These are phyloP conservation scores for Pyronema omphalodes DNA, from an alignment of 495 filamentous ascomycete species.

Conservation along the genomic window DNA sequence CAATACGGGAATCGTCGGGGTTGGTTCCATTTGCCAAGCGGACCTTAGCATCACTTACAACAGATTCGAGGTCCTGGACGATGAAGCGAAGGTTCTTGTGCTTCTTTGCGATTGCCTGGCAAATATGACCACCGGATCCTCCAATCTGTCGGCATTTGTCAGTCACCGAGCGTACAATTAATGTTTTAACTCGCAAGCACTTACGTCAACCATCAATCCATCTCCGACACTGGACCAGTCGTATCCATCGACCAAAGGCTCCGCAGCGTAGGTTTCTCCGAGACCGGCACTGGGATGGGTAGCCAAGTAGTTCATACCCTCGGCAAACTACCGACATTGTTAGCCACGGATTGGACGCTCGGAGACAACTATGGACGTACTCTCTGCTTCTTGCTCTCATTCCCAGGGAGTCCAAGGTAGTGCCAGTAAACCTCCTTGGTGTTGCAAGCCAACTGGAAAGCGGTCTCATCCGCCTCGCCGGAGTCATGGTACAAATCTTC, in stretches of 20 bases:
- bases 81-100: conserved; percentile 17
- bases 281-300: no score
- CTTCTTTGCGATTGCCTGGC: conserved; percentile 6
- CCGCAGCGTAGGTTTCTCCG: not conserved
- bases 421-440: conserved; percentile 4
- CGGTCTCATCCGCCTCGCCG: conserved; percentile 4
- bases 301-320: not conserved
- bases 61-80: conserved; percentile 25
- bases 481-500: not conserved
- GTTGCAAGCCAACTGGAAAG: conserved; percentile 5
- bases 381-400: conserved; percentile 3
- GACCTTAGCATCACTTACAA: not conserved
- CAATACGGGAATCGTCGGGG: conserved; percentile 23
- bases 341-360: conserved; percentile 1
- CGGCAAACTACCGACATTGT: not conserved
- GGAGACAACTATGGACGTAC: conserved; percentile 1
- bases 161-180: not conserved
- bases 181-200: not conserved
- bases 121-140: conserved; percentile 4
- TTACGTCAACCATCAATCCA: conserved; percentile 8
- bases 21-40: not conserved
- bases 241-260: conserved; percentile 1
- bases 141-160: not conserved
- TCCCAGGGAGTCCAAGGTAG: conserved; percentile 3
- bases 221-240: conserved; percentile 10